Evolutionary conservation across 208 protist species (phyloP).

Genomic region (Leishmania guyanensis): DNA sequence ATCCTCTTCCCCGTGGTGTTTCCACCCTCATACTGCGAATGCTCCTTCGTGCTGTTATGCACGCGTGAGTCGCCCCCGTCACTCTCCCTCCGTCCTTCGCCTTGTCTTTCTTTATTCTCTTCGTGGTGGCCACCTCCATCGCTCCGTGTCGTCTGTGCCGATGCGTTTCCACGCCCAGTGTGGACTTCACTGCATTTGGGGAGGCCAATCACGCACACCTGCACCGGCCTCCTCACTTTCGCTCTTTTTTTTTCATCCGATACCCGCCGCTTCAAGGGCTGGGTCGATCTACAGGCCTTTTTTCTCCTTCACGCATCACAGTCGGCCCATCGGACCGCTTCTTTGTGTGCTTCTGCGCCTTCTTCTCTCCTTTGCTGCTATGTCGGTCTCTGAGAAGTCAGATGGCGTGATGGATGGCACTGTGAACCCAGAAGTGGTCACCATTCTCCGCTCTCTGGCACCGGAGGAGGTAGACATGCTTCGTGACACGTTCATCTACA

Average conservation of each 20-base stretch:
- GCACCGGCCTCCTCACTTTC: neutral
- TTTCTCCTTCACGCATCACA: neutral
- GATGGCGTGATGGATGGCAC: slow-evolving; percentile 7
- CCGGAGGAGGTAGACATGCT: slow-evolving; percentile 90
- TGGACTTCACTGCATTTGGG: neutral
- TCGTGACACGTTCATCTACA: slow-evolving; percentile 88
- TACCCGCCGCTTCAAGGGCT: neutral
- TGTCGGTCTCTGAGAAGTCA: slow-evolving; percentile 5
- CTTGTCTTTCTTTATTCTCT: slow-evolving; percentile 9
- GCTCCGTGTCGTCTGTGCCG: neutral
- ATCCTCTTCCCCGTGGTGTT: neutral
- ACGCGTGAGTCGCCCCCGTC: neutral
- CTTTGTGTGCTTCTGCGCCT: slow-evolving; percentile 5
- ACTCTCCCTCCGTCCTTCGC: neutral
- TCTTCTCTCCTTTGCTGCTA: slow-evolving; percentile 9
- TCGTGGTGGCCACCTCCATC: neutral
- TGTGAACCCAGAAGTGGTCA: slow-evolving; percentile 29
- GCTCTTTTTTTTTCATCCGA: neutral
- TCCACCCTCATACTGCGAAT: neutral
- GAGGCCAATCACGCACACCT: neutral
- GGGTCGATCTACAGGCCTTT: neutral
- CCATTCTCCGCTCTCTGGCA: slow-evolving; percentile 47
- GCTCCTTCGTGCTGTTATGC: neutral
- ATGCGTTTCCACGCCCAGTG: neutral
- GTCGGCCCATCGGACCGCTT: neutral